Evolutionary conservation across 2,329 filamentous ascomycete species (phyloP), one percentile per base, ranked within the genome.

Genomic region (Alternaria alternata): DNA sequence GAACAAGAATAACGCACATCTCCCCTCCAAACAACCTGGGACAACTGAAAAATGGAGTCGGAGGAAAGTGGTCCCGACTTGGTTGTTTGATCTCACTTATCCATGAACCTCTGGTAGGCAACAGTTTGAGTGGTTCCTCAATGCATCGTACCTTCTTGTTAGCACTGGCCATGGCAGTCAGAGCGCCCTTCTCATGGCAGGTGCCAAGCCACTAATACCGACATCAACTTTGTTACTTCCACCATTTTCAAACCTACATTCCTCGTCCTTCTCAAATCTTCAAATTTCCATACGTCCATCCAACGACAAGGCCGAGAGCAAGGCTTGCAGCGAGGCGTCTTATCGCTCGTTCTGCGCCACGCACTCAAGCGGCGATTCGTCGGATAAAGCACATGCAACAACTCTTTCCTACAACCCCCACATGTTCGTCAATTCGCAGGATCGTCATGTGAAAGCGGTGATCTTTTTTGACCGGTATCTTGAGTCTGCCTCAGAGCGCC

Each of bases 151-250:
- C 7, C 28, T 7, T 30, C 7, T 8, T 30, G 7, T 30, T 30
- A 11, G 28, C 28, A 30, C 7, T 30, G 14, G 36, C 36, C 9
- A 18, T 3, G 34, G 5, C 16, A 1, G 28, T 49, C 6, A 20
- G 28, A 47, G 28, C 18, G n/a, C 44, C 28, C 34, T 48, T 12
- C 44, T 7, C n/a, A 16, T 30, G 7, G 2, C 3, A 1, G 46
- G 9, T 14, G 46, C 46, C 46, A 49, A 49, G 46, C 1, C 46
- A 18, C 46, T 26, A 49, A 24, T 7, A 8, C 7, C 2, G 1
- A 2, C 3, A 0, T 26, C 32, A 1, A 7, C 8, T 18, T 5
- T 5, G 32, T 8, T 4, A 11, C 20, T 32, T 1, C 3, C 14
- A n/a, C n/a, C 5, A 0, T 24, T 5, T 14, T 49, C 16, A 1